Base-by-base conservation (phyloP, 352 stramenopile species). In the Globisporangium recalcitrans region DNA sequence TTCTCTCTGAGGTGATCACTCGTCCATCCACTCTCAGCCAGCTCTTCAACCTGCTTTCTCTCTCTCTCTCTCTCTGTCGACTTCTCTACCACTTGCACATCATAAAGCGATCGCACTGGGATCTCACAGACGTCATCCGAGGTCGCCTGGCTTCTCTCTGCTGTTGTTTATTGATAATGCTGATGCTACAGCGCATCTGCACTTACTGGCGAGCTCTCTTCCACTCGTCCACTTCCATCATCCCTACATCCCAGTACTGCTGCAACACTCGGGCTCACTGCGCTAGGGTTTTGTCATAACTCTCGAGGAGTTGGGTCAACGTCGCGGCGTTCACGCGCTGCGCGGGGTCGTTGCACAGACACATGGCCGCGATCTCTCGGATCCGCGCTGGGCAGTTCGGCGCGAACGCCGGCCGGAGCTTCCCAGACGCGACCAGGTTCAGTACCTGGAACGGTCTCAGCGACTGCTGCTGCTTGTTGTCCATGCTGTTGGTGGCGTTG, bases 391-490 rank as follows among this genome's bases (percentile, higher is more conserved):
- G 54, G 14, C 31, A 51, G n/a, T 4, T 36, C 9, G 13, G 11
- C 10, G 34, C 24, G 26, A 60, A 60, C 34, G 34, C 36, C 8
- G 54, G 54, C 4, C 26, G 54, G 8, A 60, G 40, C 19, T 29
- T 22, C 1, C 54, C 54, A 13, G 36, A 24, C 4, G 40, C 26
- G 9, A 60, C 54, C 40, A 49, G 40, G 27, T 60, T 60, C 19
- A 60, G 36, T 11, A 60, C 36, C 36, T 60, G 54, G 54, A 60
- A 60, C 36, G 54, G 54, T 22, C 36, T n/a, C n/a, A n/a, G 32
- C 54, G 52, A 24, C 3, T 52, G 54, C 11, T 34, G 31, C 31
- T 34, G 31, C 31, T 40, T 3, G 4, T 16, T 19, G 19, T 19
- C 34, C 34, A 9, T 22, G 21, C 9, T 51, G 10, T 16, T 21